Base-by-base conservation (phyloP, 768 basidiomycete genomes). In the Psilocybe tampanensis region DNA sequence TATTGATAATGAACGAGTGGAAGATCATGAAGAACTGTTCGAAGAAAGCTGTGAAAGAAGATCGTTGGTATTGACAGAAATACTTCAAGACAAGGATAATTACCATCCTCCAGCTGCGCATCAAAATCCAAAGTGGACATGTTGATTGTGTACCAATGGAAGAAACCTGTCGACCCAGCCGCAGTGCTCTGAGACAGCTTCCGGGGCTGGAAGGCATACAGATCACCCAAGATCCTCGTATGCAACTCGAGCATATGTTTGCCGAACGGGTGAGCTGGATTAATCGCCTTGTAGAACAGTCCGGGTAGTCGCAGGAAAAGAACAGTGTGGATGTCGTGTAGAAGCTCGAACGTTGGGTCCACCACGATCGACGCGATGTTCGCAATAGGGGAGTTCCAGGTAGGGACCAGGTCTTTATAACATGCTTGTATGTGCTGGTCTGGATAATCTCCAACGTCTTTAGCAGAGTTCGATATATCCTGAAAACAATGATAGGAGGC, bases 61-160 rank as follows among this genome's bases (percentile, higher is more conserved):
- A n/a, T n/a, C n/a, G 12, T 44, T 23, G 18, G 17, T 9, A 17
- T 12, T 15, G 15, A 11, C 3, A 13, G n/a, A 21, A 13, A 22
- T 44, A 12, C 18, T n/a, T 9, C 44, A 12, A 9, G 21, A 45
- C 15, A 7, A 39, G 22, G 12, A 29, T 9, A 9, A 49, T n/a
- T 24, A 63, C 61, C 58, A 26, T 63, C 58, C 47, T 59, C 48
- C 36, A 52, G 54, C 18, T 54, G 52, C 2, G 56, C 53, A 44
- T 51, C 52, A 19, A 24, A 49, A 39, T 47, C 29, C 11, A 61
- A 34, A 2, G 60, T 52, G 32, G 55, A 52, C 61, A 63, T 57
- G 24, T 63, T 63, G 39, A 63, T 63, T 4, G 61, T 60, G 48
- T 63, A 63, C 61, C 61, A 63, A 48, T 63, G 61, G 44, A 63